Base-by-base conservation (phyloP, 441 rosid species). In the Pelargonium cotyledonis region DNA sequence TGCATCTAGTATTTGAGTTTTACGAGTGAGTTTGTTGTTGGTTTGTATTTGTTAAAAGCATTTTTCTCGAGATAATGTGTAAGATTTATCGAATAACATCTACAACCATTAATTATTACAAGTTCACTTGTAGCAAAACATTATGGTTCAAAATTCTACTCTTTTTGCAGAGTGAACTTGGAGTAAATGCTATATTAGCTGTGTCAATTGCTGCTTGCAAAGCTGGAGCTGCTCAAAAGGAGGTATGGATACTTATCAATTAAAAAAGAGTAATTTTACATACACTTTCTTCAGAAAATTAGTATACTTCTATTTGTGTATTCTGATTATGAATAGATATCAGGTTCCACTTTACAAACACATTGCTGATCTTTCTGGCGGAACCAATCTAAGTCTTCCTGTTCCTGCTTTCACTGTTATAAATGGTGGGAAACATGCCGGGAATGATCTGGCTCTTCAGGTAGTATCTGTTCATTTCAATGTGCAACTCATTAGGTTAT, bases 171-270 rank as follows among this genome's bases (percentile, higher is more conserved):
- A 72, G 78, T 76, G 97, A 92, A 77, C 98, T 95, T 70, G 98
- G 98, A 62, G 95, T 87, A 62, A 95, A 95, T 77, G 97, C 99
- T 72, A 84, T 92, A 66, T 74, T 90, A 75, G 99, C 99, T 72
- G 97, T 95, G 63, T 90, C 99, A 58, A 84, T 95, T 63, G 98
- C 99, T 81, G 99, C 98, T 65, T 95, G 99, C 81, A 95, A 88
- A 79, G 99, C 99, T 79, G 99, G 99, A 63, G 99, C 99, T 78
- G 98, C 97, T 76, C 96, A 88, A 84, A 95, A 88, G 78, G 98
- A 92, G 94, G 98, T 79, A 80, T 63, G 74, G 38, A 11, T 46
- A 68, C 61, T 68, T 71, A 23, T 12, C 46, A 15, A 43, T 66
- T 31, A 66, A 12, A 23, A 47, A 40, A 51, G 65, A 23, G 57